Base-by-base conservation (phyloP, 176 grass and related monocot species). In the Phoenix roebelenii region DNA sequence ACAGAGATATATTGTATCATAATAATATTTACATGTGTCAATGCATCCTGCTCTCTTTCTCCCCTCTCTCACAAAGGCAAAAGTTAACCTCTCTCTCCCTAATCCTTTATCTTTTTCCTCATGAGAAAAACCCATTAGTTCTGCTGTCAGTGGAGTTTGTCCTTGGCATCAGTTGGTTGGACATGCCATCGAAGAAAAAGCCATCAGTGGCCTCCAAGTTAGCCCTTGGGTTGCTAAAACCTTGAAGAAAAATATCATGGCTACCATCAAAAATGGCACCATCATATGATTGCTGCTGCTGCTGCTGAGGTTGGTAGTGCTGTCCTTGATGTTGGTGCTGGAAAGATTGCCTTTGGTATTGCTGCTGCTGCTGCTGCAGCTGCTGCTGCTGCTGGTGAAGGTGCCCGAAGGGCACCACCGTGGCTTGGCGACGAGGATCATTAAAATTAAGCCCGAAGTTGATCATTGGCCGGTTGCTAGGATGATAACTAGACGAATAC, bases 81-180 rank as follows among this genome's bases (percentile, higher is more conserved):
- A 4, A 24, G 14, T 7, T 16, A 16, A 3, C 2, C 14, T 15
- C 24, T 44, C 56, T 16, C 22, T 3, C 16, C 24, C 57, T 22
- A 23, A 59, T 30, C 23, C 22, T 29, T 50, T 63, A 32, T 0
- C 78, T 3, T 7, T 7, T 22, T 59, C 25, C 55, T 77, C 58
- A 95, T 23, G 79, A 72, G 10, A 88, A 95, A 79, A 74, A 95
- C 3, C 68, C 75, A 53, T 58, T 70, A 15, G 67, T 23, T 39
- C 22, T 22, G 58, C 39, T 63, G 73, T 83, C 68, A 65, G 65
- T 61, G 23, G 66, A 15, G 35, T 65, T 49, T 10, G 39, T 39
- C 56, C 52, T 59, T 9, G 80, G 68, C 71, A 88, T 61, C 77
- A 86, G 74, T 63, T 79, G 89, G 16, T 55, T 66, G 1, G 74